These are phyloP conservation scores for Daldinia bambusicola DNA, from an alignment of 495 filamentous ascomycete genomes.

Conservation along the genomic window DNA sequence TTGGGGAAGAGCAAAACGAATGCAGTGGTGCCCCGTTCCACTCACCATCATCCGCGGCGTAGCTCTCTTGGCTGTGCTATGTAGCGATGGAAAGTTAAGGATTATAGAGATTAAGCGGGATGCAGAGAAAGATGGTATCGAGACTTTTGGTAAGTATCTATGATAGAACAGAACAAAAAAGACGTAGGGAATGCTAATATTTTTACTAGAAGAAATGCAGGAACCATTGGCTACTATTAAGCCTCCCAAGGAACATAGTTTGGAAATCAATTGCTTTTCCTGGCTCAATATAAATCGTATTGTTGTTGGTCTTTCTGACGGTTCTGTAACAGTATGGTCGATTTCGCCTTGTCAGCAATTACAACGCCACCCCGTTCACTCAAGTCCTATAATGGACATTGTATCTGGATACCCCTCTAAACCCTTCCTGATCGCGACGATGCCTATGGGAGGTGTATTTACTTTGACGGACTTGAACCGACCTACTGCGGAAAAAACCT, in stretches of 20 bases:
- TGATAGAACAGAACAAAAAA: neutral
- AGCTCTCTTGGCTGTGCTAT: slow-evolving; percentile 55
- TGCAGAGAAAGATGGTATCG: slow-evolving; percentile 27
- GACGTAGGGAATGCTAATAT: slow-evolving; percentile 28
- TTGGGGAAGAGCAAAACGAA: slow-evolving; percentile 54
- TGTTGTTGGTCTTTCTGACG: slow-evolving; percentile 58
- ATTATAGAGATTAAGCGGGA: slow-evolving; percentile 50
- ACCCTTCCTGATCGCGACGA: slow-evolving; percentile 56
- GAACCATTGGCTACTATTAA: slow-evolving; percentile 54
- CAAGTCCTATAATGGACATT: slow-evolving; percentile 58
- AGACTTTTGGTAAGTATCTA: slow-evolving; percentile 49
- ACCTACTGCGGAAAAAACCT: slow-evolving; percentile 58
- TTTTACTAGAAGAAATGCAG: slow-evolving; percentile 51
- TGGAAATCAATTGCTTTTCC: slow-evolving; percentile 58
- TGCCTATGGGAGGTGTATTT: slow-evolving; percentile 58
- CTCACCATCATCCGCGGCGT: slow-evolving; percentile 38
- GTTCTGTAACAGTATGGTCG: slow-evolving; percentile 61
- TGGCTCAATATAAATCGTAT: slow-evolving; percentile 62
- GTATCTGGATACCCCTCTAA: slow-evolving; percentile 59
- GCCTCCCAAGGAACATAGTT: slow-evolving; percentile 52
- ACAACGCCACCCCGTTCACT: slow-evolving; percentile 55
- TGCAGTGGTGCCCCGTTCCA: slow-evolving; percentile 59
- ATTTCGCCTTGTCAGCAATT: slow-evolving; percentile 53
- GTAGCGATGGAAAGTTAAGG: slow-evolving; percentile 55
- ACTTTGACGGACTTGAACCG: slow-evolving; percentile 58